phyloP scores from a whole-genome alignment of 1,284 basidiomycete genomes.

The Blastosporella zonata region DNA sequence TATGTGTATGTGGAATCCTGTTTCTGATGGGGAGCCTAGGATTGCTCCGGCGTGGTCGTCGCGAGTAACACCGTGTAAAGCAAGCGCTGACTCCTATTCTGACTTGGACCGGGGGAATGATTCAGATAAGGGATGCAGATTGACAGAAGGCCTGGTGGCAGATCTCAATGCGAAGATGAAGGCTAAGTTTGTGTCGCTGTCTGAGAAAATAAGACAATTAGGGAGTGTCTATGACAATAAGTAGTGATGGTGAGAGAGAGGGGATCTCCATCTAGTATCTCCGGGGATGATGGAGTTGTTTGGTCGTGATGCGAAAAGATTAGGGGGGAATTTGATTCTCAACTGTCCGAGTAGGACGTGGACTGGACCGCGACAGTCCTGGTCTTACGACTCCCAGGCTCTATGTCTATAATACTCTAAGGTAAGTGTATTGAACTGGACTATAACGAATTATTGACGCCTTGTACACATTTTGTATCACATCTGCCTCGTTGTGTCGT shows the following conservation, averaged over 20 bases:
- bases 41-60: neutral
- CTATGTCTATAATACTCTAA: constrained; percentile 16
- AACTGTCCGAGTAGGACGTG: constrained; percentile 4
- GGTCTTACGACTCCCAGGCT: neutral
- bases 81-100: neutral
- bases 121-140: neutral
- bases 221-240: neutral
- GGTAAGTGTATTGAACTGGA: constrained; percentile 1
- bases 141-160: neutral
- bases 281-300: constrained; percentile 13
- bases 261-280: neutral
- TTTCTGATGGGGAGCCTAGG: neutral
- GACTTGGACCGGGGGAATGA: neutral
- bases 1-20: neutral
- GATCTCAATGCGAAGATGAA: constrained; percentile 6
- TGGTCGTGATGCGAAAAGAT: constrained; percentile 13
- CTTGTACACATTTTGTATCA: constrained; percentile 12
- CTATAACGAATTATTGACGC: neutral
- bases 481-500: constrained; percentile 19
- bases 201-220: constrained; percentile 3
- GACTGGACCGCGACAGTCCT: constrained; percentile 9
- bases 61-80: neutral
- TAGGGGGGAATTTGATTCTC: constrained; percentile 4
- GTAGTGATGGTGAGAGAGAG: neutral
- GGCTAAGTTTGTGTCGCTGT: neutral